phyloP scores from a whole-genome alignment of 768 basidiomycete species.

The Hypsizygus marmoreus region DNA sequence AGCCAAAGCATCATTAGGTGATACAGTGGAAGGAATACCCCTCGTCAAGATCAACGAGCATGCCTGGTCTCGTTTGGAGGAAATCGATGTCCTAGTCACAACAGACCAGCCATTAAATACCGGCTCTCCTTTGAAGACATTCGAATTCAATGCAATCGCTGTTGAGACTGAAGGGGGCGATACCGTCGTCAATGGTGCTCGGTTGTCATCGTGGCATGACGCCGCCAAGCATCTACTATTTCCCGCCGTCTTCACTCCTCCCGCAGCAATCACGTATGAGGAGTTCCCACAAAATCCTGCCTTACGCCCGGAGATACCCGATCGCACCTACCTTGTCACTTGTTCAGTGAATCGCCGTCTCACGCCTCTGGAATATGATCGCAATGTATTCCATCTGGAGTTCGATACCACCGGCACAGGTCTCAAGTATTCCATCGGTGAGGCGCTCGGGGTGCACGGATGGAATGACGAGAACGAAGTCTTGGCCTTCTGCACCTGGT shows the following conservation, averaged over 20 bases:
- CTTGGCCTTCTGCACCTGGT: constrained; percentile 87
- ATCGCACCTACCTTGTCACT: constrained; percentile 91
- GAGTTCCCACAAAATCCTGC: constrained; percentile 62
- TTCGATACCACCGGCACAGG: constrained; percentile 92
- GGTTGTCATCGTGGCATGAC: constrained; percentile 75
- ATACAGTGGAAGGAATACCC: constrained; percentile 47
- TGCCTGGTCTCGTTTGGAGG: constrained; percentile 69
- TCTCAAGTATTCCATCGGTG: constrained; percentile 93
- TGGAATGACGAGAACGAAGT: constrained; percentile 96
- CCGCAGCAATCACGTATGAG: constrained; percentile 37
- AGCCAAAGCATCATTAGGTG: constrained; percentile 47
- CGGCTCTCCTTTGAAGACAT: constrained; percentile 45
- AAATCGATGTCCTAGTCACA: constrained; percentile 45
- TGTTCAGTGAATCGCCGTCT: constrained; percentile 93
- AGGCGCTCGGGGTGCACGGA: constrained; percentile 95
- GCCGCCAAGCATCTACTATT: constrained; percentile 90
- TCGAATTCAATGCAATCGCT: constrained; percentile 75
- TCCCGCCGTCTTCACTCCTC: constrained; percentile 73
- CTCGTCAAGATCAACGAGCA: constrained; percentile 53
- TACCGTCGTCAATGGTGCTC: constrained; percentile 60
- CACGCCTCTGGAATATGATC: constrained; percentile 93
- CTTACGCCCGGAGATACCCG: constrained; percentile 83
- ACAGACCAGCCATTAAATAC: constrained; percentile 19
- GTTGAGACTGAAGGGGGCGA: constrained; percentile 61
- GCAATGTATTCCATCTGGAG: constrained; percentile 99